phyloP scores from a whole-genome alignment of 345 rosid genomes.

The Jatropha curcas region DNA sequence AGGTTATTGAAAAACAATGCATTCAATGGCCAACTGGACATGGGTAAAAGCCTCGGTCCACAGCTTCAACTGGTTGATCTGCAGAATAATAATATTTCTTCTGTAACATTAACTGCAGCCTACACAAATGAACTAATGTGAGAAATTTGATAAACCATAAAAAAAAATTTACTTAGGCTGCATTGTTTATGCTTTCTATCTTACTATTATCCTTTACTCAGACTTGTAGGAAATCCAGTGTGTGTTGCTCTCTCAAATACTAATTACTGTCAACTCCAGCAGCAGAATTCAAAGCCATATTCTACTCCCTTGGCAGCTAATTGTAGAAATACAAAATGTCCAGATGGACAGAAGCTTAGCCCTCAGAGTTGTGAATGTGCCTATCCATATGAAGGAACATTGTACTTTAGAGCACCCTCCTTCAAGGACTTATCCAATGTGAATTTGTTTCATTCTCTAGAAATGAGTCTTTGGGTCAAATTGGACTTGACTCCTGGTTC shows the following conservation, averaged over 20 bases:
- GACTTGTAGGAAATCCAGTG: constrained; percentile 88
- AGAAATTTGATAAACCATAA: constrained; percentile 20
- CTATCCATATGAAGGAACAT: constrained; percentile 81
- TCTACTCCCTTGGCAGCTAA: constrained; percentile 73
- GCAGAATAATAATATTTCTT: constrained; percentile 71
- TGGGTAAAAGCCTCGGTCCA: constrained; percentile 55
- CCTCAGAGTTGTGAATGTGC: constrained; percentile 95
- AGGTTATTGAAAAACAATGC: constrained; percentile 77
- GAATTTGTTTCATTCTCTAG: constrained; percentile 64
- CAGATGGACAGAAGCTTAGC: constrained; percentile 66
- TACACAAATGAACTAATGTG: constrained; percentile 65
- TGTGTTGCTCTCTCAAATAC: constrained; percentile 66
- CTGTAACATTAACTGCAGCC: constrained; percentile 51
- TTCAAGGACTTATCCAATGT: constrained; percentile 70
- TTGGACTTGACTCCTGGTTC: constrained; percentile 79
- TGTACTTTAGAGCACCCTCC: constrained; percentile 74
- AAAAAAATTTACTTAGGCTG: not conserved
- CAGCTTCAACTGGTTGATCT: constrained; percentile 69
- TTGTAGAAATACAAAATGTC: constrained; percentile 66
- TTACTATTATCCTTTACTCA: constrained; percentile 28
- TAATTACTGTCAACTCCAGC: constrained; percentile 71
- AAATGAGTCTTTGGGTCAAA: constrained; percentile 77
- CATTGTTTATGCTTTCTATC: not conserved
- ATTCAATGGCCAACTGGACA: constrained; percentile 57
- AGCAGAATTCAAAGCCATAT: constrained; percentile 53